A percentile compares a stretch with the other conserved stretches of the same genome.
Evolutionary conservation across 2,329 filamentous ascomycete genomes (phyloP).

Genomic region (Rhynchosporium agropyri): DNA sequence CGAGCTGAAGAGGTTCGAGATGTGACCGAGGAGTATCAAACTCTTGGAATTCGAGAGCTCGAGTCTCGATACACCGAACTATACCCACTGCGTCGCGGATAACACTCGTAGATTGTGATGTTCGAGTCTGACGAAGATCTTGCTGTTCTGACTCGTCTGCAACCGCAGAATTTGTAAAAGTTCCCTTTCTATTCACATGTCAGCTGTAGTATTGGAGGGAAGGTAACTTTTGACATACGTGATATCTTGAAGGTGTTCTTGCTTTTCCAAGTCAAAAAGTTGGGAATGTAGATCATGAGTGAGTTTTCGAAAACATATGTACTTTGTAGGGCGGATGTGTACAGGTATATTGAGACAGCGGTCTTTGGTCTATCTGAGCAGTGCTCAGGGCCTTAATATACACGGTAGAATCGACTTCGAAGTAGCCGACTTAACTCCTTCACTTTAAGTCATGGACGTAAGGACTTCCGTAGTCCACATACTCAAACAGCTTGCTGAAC

Average conservation of each 20-base stretch:
- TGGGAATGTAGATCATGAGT: conserved; percentile 58
- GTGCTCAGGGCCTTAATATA: not conserved
- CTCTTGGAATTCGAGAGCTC: conserved; percentile 59
- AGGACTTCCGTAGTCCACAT: not conserved
- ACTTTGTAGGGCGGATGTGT: conserved; percentile 36
- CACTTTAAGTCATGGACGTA: conserved; percentile 28
- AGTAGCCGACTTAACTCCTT: not conserved
- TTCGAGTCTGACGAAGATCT: conserved; percentile 50
- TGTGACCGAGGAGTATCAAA: conserved; percentile 55
- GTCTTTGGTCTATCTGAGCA: conserved; percentile 17
- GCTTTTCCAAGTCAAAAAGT: conserved; percentile 53
- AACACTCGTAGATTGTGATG: conserved; percentile 52
- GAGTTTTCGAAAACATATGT: conserved; percentile 55
- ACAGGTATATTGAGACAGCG: conserved; percentile 20
- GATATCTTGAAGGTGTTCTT: conserved; percentile 51
- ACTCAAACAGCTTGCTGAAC: not conserved
- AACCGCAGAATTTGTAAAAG: conserved; percentile 49
- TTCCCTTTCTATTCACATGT: conserved; percentile 25
- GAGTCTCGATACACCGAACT: conserved; percentile 58
- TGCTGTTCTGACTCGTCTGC: conserved; percentile 50
- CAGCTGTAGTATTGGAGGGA: not conserved
- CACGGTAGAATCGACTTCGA: not conserved
- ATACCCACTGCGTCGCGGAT: conserved; percentile 44
- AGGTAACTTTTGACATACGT: conserved; percentile 46
- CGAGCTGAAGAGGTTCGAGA: conserved; percentile 61